Evolutionary conservation across 441 rosid genomes (phyloP), one percentile per base, ranked within the genome.

Genomic region (Raphanus hybrid): DNA sequence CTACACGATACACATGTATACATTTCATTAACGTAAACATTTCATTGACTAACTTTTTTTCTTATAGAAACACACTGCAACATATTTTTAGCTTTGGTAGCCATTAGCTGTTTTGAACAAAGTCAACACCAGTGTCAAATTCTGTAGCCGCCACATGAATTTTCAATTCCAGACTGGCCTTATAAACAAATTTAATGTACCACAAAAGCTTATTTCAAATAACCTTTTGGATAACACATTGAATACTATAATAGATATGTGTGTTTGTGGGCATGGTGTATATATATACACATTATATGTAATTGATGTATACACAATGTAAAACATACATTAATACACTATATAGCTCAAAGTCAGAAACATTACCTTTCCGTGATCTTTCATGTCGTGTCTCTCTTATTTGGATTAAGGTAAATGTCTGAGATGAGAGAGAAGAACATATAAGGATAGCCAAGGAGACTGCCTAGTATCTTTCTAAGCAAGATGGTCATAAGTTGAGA

Each of bases 381-480:
- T 69, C 20, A 61, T 69, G 48, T 18, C 58, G 14, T 27, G 16
- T 55, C 9, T 39, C 58, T 64, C 35, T 63, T 5, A 16, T 14
- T 16, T 26, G n/a, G 12, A 61, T 73, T 78, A 68, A 78, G 70
- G 64, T 11, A 39, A 67, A 78, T 29, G 78, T 78, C 45, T 15
- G 39, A 73, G 81, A 78, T 78, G 74, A 78, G 15, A 73, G 20
- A 73, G 67, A 55, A 73, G 70, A 67, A 73, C 67, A 78, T 73
- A 73, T 73, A 27, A 73, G 74, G 74, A 68, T 68, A 78, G 74
- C 78, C 81, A 68, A 78, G 67, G 78, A 78, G 78, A 73, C 78
- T 73, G 78, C 78, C 81, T 73, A 61, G 18, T 68, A 2, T 73
- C 77, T 48, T 61, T 12, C 3, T 37, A 16, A 61, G 37, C 54